These are phyloP conservation scores for Colletotrichum kahawae DNA, from an alignment of 2,329 filamentous ascomycete genomes.

Conservation along the genomic window DNA sequence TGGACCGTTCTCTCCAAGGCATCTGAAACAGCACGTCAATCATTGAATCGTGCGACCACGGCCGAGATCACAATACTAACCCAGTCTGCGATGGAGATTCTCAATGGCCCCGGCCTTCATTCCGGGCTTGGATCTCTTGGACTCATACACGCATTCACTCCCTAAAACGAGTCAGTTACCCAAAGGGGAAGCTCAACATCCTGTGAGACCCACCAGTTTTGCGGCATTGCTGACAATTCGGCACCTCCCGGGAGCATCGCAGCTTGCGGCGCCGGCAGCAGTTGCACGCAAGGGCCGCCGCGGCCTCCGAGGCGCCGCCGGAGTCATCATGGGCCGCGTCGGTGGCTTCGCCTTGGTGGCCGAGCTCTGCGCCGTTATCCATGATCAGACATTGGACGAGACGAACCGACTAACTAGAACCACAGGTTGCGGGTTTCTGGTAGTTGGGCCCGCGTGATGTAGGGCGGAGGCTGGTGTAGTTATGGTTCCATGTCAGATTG, in stretches of 20 bases:
- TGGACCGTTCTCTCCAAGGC: constrained; percentile 12
- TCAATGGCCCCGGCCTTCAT: constrained; percentile 42
- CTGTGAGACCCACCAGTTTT: not conserved
- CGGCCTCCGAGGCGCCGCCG: constrained; percentile 54
- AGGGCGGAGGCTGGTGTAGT: constrained; percentile 8
- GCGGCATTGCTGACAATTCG: constrained; percentile 13
- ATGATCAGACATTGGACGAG: not conserved
- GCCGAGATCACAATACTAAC: constrained; percentile 13
- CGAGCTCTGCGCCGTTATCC: not conserved
- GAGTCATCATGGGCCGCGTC: constrained; percentile 27
- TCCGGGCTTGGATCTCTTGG: constrained; percentile 38
- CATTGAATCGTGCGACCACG: not conserved
- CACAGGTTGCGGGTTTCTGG: not conserved
- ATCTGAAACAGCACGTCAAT: constrained; percentile 13
- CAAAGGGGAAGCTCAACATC: not conserved
- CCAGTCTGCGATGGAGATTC: constrained; percentile 36
- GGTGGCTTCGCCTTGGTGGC: constrained; percentile 26
- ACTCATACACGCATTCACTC: constrained; percentile 33
- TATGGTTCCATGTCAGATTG: not conserved
- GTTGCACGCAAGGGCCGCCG: constrained; percentile 29
- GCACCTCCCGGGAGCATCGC: constrained; percentile 7
- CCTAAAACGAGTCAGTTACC: not conserved
- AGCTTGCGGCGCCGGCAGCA: constrained; percentile 14
- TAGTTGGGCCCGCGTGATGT: not conserved
- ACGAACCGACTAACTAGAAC: not conserved